Percentiles rank a stretch among this genome's conserved stretches.
Conservation (phyloP, 2,329 filamentous ascomycete species). For the Clarireedia homoeocarpa region DNA sequence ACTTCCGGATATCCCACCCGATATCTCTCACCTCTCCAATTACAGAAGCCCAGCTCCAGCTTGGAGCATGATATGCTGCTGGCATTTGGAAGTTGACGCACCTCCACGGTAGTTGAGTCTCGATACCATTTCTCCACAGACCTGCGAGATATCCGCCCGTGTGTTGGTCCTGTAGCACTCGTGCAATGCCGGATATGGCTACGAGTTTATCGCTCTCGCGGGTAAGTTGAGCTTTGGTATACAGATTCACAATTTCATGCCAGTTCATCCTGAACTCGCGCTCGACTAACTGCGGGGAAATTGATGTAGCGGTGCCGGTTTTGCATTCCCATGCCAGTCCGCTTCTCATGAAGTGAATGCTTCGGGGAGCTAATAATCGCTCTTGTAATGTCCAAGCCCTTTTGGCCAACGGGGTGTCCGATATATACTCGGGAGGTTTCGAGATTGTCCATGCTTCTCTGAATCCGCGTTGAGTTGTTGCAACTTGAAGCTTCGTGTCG, state of each 20-base stretch:
- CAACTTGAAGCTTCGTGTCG: background rate
- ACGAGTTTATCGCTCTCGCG: conserved; percentile 27
- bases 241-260: background rate
- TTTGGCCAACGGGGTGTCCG: background rate
- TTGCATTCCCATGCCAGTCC: background rate
- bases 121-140: background rate
- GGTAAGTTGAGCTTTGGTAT: background rate
- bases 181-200: conserved; percentile 32
- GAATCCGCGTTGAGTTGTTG: background rate
- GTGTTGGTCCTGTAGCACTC: conserved; percentile 3
- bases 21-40: background rate
- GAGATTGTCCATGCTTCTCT: background rate
- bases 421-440: background rate
- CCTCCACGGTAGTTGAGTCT: background rate
- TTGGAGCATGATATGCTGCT: background rate
- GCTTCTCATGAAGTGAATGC: background rate
- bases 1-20: background rate
- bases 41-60: conserved; percentile 1
- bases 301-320: background rate
- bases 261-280: background rate
- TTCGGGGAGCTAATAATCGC: background rate
- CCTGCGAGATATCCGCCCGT: background rate
- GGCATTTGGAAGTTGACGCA: accelerated
- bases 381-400: background rate
- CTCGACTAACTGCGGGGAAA: background rate